A percentile compares a stretch with the other conserved stretches of the same genome.
phyloP scores from a whole-genome alignment of 306 rosid species.

The Vigna reflexopilosa region DNA sequence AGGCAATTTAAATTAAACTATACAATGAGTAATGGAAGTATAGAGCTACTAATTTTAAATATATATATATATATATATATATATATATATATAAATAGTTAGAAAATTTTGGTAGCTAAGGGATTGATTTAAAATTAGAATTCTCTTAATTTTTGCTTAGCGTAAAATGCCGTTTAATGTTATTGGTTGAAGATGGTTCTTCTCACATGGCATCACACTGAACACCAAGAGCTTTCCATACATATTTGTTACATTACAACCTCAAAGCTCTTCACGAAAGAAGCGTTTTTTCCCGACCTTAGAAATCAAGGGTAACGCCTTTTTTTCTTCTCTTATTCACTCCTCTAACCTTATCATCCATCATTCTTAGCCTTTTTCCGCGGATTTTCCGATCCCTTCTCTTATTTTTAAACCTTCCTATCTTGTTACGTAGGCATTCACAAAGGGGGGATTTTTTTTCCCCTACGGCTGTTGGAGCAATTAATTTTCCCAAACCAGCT shows the following conservation, averaged over 20 bases:
- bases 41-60: no score
- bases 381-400: background rate
- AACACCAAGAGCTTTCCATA: background rate
- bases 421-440: background rate
- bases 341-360: background rate
- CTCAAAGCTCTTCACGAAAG: background rate
- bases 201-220: background rate
- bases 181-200: constrained; percentile 16
- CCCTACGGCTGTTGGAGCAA: background rate
- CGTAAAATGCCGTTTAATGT: background rate
- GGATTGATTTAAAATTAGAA: background rate
- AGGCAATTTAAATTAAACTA: no score
- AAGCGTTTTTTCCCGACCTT: background rate
- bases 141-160: background rate
- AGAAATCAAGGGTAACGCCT: constrained; percentile 33
- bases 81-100: no score
- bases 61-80: no score
- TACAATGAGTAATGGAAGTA: background rate
- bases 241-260: background rate
- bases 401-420: background rate
- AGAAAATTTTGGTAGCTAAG: no score
- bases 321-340: background rate
- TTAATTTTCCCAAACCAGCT: background rate
- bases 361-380: background rate
- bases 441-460: background rate